Evolutionary conservation across 176 grass and related monocot genomes (phyloP).

Genomic region (Zea mays): Zm-B73-REFERENCE-NAM-5.0 NC_050104.1:111322001-111322500

Average conservation of each 20-base stretch:
- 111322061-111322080: conserved; percentile 27
- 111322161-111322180: conserved; percentile 30
- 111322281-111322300: conserved; percentile 67
- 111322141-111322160: conserved; percentile 54
- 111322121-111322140: conserved; percentile 25
- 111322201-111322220: conserved; percentile 29
- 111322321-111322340: background rate
- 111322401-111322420: background rate
- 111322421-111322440: background rate
- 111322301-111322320: conserved; percentile 19
- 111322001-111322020: conserved; percentile 39
- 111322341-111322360: conserved; percentile 29
- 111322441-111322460: background rate
- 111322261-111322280: conserved; percentile 56
- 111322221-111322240: conserved; percentile 52
- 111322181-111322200: conserved; percentile 66
- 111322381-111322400: background rate
- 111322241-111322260: conserved; percentile 34
- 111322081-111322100: background rate
- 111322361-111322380: conserved; percentile 53
- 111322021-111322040: background rate
- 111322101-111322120: conserved; percentile 15
- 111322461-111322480: background rate
- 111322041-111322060: conserved; percentile 39
- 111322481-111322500: background rate